These are phyloP conservation scores for Cyphellophora europaea DNA, from an alignment of 2,329 filamentous ascomycete genomes.

Conservation along the genomic window DNA sequence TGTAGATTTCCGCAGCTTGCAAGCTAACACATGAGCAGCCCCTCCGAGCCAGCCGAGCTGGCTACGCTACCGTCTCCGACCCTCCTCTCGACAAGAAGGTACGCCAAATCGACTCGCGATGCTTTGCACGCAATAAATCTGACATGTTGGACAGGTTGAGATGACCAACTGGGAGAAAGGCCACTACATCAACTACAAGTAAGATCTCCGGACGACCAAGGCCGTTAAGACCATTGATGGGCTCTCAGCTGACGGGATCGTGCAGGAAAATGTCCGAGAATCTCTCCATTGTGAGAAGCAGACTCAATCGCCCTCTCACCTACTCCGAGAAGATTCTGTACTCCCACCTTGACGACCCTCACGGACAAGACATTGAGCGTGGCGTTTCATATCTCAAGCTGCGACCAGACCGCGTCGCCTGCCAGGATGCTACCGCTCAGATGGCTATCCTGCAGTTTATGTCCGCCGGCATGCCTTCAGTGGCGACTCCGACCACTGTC, in stretches of 20 bases:
- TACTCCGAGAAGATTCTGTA: slow-evolving; percentile 98
- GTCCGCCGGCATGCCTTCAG: slow-evolving; percentile 92
- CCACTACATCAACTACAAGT: slow-evolving; percentile 96
- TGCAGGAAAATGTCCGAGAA: slow-evolving; percentile 96
- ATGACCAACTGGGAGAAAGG: slow-evolving; percentile 95
- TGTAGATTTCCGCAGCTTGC: too few relatives aligned
- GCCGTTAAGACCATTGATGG: background rate
- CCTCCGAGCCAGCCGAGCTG: slow-evolving; percentile 13
- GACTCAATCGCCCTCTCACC: slow-evolving; percentile 87
- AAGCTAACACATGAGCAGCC: slow-evolving; percentile 20
- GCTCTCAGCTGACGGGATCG: too few relatives aligned
- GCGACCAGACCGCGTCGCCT: slow-evolving; percentile 93
- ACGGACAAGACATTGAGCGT: slow-evolving; percentile 92
- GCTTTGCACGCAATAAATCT: too few relatives aligned
- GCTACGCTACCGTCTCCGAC: slow-evolving; percentile 44
- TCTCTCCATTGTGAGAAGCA: slow-evolving; percentile 76
- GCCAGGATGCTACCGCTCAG: slow-evolving; percentile 98
- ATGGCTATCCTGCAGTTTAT: slow-evolving; percentile 99
- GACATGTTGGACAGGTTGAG: slow-evolving; percentile 53
- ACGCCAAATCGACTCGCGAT: too few relatives aligned
- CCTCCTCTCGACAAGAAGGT: slow-evolving; percentile 74
- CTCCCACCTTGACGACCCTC: slow-evolving; percentile 94
- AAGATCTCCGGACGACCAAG: too few relatives aligned
- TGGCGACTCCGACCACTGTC: slow-evolving; percentile 89
- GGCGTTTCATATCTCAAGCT: slow-evolving; percentile 94